Evolutionary conservation across 2,329 filamentous ascomycete genomes (phyloP).

Genomic region (Pseudomassariella vexata): DNA sequence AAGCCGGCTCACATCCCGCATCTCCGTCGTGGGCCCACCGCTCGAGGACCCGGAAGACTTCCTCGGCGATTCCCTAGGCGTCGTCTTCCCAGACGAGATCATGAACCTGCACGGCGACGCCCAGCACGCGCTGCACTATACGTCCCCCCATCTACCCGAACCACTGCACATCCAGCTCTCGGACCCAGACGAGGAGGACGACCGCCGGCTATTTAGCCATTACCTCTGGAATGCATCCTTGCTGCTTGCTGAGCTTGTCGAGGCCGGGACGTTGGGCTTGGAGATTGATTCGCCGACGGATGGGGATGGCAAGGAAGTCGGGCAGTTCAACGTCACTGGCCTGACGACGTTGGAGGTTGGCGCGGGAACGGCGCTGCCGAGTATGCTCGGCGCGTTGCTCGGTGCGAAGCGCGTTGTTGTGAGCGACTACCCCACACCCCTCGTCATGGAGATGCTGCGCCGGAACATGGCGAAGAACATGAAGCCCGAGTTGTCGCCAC

Average conservation of each 20-base stretch:
- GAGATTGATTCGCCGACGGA: neutral
- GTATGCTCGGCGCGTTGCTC: constrained; percentile 41
- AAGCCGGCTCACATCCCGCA: constrained; percentile 36
- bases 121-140: constrained; percentile 53
- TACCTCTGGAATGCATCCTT: constrained; percentile 67
- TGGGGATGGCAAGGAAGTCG: neutral
- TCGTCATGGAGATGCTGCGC: constrained; percentile 52
- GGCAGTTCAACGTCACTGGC: constrained; percentile 41
- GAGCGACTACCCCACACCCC: constrained; percentile 62
- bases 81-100: constrained; percentile 64
- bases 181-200: constrained; percentile 44
- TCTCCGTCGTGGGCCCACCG: constrained; percentile 33
- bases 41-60: constrained; percentile 50
- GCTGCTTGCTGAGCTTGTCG: constrained; percentile 49
- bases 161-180: constrained; percentile 39
- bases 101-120: constrained; percentile 61
- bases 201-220: constrained; percentile 61
- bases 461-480: constrained; percentile 53
- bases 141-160: constrained; percentile 41
- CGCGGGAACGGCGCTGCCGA: constrained; percentile 55
- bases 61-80: constrained; percentile 51
- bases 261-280: constrained; percentile 35
- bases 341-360: constrained; percentile 59
- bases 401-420: constrained; percentile 48
- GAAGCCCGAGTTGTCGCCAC: constrained; percentile 24